phyloP scores from a whole-genome alignment of 768 basidiomycete genomes.

The Wakefieldia striispora region DNA sequence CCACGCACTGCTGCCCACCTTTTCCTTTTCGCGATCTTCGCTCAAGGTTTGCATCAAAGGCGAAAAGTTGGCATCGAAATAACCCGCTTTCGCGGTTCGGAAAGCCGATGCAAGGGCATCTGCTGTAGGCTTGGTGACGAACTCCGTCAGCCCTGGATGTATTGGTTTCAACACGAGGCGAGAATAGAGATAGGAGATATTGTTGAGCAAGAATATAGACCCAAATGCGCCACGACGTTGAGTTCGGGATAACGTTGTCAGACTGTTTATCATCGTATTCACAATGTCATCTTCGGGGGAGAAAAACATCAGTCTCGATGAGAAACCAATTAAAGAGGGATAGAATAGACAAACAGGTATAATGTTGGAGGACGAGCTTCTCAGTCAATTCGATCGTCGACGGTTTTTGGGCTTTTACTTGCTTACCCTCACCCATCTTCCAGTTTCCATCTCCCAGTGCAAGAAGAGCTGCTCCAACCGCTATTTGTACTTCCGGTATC shows the following conservation, averaged over 20 bases:
- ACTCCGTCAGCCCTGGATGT: constrained; percentile 42
- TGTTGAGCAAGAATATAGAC: constrained; percentile 79
- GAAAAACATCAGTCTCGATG: not conserved
- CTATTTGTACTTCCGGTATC: constrained; percentile 66
- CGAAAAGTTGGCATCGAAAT: constrained; percentile 81
- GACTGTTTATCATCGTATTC: constrained; percentile 55
- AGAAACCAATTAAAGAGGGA: not conserved
- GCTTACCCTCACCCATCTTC: constrained; percentile 86
- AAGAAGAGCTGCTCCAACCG: constrained; percentile 62
- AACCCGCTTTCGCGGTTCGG: constrained; percentile 79
- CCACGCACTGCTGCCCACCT: constrained; percentile 41
- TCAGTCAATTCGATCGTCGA: constrained; percentile 51
- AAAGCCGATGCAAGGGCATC: constrained; percentile 67
- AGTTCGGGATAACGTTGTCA: constrained; percentile 61
- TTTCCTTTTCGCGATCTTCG: constrained; percentile 46
- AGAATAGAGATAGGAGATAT: constrained; percentile 65
- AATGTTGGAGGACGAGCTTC: constrained; percentile 67
- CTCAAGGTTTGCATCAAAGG: constrained; percentile 65
- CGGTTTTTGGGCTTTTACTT: constrained; percentile 46
- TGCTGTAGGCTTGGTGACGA: constrained; percentile 60
- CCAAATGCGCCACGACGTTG: constrained; percentile 63
- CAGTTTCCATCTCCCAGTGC: constrained; percentile 86
- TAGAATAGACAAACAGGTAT: constrained; percentile 52
- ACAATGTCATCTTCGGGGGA: constrained; percentile 67
- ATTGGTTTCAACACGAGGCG: constrained; percentile 54